A percentile compares a stretch with the other conserved stretches of the same genome.
These are phyloP conservation scores for Beauveria sp. DNA, from an alignment of 2,329 filamentous ascomycete genomes.

Conservation along the genomic window DNA sequence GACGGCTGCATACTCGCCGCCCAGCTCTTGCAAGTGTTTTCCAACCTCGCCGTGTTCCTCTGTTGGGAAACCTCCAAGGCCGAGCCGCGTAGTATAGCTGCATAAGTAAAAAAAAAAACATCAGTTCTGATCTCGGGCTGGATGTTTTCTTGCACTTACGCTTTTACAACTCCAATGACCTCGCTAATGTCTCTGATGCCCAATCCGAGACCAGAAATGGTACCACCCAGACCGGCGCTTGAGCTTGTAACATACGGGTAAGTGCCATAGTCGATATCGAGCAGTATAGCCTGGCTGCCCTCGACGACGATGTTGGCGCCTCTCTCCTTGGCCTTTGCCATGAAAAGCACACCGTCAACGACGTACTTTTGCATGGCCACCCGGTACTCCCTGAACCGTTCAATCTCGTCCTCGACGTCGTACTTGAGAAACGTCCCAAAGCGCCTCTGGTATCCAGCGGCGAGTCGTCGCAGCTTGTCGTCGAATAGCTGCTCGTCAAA, in stretches of 20 bases:
- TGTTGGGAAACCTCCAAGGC: slow-evolving; percentile 54
- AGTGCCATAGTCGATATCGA: slow-evolving; percentile 17
- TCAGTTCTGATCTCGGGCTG: not conserved
- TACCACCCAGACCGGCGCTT: slow-evolving; percentile 20
- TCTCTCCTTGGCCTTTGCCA: not conserved
- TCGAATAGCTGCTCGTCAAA: slow-evolving; percentile 60
- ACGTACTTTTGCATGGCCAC: not conserved
- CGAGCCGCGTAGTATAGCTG: slow-evolving; percentile 52
- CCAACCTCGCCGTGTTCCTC: slow-evolving; percentile 38
- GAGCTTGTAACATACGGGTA: slow-evolving; percentile 23
- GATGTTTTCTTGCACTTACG: not conserved
- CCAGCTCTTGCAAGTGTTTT: slow-evolving; percentile 27
- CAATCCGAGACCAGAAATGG: slow-evolving; percentile 20
- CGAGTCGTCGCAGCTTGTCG: slow-evolving; percentile 52
- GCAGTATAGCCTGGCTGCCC: slow-evolving; percentile 1
- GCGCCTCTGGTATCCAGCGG: slow-evolving; percentile 54
- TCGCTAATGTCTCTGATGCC: slow-evolving; percentile 48
- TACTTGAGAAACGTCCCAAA: slow-evolving; percentile 37
- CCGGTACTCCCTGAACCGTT: not conserved
- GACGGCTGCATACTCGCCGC: slow-evolving; percentile 1
- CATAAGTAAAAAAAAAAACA: too few species aligned
- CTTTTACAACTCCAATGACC: slow-evolving; percentile 58
- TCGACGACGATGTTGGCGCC: slow-evolving; percentile 1
- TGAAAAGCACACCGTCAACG: not conserved
- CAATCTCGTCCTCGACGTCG: not conserved